A percentile compares a stretch with the other conserved stretches of the same genome.
Conservation (phyloP, 768 basidiomycete genomes). For the Xerocomellus amylosporus region DNA sequence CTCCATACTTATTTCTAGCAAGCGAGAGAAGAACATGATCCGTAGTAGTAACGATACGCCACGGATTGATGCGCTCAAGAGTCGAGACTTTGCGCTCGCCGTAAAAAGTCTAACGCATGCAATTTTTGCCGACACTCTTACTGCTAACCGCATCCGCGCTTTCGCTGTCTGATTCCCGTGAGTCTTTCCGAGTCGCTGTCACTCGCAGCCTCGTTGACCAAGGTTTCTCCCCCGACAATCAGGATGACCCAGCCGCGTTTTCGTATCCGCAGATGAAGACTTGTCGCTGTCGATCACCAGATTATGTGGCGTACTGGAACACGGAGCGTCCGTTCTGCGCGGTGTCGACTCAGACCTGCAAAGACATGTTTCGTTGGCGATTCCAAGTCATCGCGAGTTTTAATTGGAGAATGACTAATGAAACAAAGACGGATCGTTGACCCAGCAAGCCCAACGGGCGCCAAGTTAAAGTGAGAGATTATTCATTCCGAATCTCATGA, state of each 20-base stretch:
- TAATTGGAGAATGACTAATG: too few relatives aligned
- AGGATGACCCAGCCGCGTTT: not conserved
- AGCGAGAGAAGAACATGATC: constrained; percentile 17
- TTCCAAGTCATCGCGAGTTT: too few relatives aligned
- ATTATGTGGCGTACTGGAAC: too few relatives aligned
- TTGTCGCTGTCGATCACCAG: not conserved
- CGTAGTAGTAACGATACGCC: constrained; percentile 4
- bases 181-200: not conserved
- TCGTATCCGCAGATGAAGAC: not conserved
- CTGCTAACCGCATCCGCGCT: not conserved
- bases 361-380: too few relatives aligned
- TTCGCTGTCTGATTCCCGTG: not conserved
- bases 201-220: not conserved
- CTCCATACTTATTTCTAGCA: not conserved
- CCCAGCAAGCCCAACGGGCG: not conserved
- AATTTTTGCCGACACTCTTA: too few relatives aligned
- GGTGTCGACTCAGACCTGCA: too few relatives aligned
- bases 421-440: too few relatives aligned
- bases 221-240: not conserved
- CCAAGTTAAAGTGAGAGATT: not conserved
- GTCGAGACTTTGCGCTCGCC: not conserved
- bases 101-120: not conserved
- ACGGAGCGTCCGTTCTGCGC: too few relatives aligned
- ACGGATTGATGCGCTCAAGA: constrained; percentile 7
- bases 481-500: not conserved